A percentile compares a stretch with the other conserved stretches of the same genome.
phyloP scores from a whole-genome alignment of 768 basidiomycete genomes.

The Suillus placidus region DNA sequence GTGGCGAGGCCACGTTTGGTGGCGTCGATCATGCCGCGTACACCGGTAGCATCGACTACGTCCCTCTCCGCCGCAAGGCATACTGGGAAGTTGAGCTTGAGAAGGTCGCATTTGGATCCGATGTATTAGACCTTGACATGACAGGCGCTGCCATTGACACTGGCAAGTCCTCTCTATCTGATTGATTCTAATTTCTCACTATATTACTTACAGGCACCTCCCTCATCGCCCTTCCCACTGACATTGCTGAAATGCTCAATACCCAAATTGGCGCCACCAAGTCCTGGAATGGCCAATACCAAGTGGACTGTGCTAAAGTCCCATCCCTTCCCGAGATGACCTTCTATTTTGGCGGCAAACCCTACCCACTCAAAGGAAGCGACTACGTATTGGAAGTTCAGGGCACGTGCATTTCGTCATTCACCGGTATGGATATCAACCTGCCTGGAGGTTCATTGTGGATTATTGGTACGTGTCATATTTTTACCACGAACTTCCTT shows the following conservation, averaged over 20 bases:
- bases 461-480: constrained; percentile 72
- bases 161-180: constrained; percentile 44
- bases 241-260: constrained; percentile 98
- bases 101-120: constrained; percentile 82
- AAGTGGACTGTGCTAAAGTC: constrained; percentile 85
- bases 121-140: constrained; percentile 86
- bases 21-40: constrained; percentile 81
- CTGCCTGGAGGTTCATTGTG: constrained; percentile 78
- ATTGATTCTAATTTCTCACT: constrained; percentile 10
- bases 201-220: constrained; percentile 67
- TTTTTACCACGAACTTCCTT: constrained; percentile 7
- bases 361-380: constrained; percentile 74
- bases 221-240: constrained; percentile 89
- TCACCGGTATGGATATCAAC: constrained; percentile 91
- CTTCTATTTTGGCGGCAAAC: constrained; percentile 80
- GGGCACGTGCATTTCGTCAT: constrained; percentile 92
- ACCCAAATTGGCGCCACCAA: constrained; percentile 91
- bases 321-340: constrained; percentile 81
- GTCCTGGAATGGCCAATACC: constrained; percentile 96
- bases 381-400: constrained; percentile 93
- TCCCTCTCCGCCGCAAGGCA: constrained; percentile 90
- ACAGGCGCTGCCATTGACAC: constrained; percentile 95
- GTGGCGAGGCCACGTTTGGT: constrained; percentile 90
- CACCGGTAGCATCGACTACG: constrained; percentile 80
- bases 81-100: constrained; percentile 99